phyloP scores from a whole-genome alignment of 2,329 filamentous ascomycete genomes.

The Aspergillus pseudoglaucus region DNA sequence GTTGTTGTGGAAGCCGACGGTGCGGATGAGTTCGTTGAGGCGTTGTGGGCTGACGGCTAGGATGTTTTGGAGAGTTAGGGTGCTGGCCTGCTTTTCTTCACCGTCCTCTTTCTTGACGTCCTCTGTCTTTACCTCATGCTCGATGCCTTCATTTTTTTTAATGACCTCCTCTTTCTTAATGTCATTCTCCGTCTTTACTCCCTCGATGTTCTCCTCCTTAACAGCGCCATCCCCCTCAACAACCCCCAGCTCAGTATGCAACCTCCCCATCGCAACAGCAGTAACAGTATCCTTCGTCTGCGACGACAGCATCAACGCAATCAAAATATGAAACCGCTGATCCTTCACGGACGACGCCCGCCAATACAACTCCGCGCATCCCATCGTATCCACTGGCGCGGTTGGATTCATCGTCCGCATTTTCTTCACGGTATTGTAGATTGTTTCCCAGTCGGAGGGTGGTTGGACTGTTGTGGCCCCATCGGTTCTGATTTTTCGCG shows the following conservation, averaged over 20 bases:
- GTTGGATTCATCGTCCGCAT: constrained; percentile 65
- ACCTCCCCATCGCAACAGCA: constrained; percentile 69
- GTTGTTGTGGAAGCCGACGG: constrained; percentile 91
- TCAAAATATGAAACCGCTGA: constrained; percentile 76
- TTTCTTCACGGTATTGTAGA: constrained; percentile 68
- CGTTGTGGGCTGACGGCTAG: constrained; percentile 60
- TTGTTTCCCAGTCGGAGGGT: constrained; percentile 73
- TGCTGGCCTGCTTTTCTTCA: constrained; percentile 28
- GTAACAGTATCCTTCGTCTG: constrained; percentile 94
- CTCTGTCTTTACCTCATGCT: not conserved
- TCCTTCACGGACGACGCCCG: constrained; percentile 42
- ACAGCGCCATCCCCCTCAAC: not conserved
- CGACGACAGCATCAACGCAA: constrained; percentile 82
- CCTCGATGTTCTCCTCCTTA: not conserved
- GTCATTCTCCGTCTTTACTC: not conserved
- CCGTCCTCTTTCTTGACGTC: constrained; percentile 13
- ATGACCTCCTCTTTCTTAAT: no score
- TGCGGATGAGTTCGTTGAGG: constrained; percentile 69
- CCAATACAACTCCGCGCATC: constrained; percentile 58
- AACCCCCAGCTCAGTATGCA: constrained; percentile 64
- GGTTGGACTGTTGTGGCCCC: constrained; percentile 42
- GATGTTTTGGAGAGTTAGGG: constrained; percentile 69
- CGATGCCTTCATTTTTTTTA: not conserved
- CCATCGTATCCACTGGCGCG: constrained; percentile 95
- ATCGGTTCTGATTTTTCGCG: constrained; percentile 34